Base-by-base conservation (phyloP, 176 grass and related monocot genomes). In the Pontederia crassipes region DNA sequence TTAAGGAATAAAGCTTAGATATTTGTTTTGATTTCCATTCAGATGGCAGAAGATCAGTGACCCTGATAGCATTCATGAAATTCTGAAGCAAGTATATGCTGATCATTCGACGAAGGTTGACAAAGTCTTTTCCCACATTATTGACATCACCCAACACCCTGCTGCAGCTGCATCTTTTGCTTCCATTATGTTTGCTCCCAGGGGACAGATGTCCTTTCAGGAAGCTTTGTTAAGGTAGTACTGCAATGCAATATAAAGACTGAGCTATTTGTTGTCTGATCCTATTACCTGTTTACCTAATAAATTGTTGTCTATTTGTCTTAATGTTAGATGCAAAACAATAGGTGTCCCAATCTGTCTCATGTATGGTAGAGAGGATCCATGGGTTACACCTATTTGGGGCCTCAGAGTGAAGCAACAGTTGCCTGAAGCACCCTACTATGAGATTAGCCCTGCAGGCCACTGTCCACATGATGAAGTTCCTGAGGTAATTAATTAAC, bases 381-480 rank as follows among this genome's bases (percentile, higher is more conserved):
- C 93, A 24, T 98, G 93, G 93, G 88, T 98, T 72, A 79, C 56
- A 71, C 93, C 93, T 24, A 71, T 92, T 68, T 98, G 87, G 87
- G 87, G 81, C 51, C 71, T 82, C 64, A 84, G 85, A 79, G 79
- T 92, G 13, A 98, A 98, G 73, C 72, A 64, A 16, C 87, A 92
- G 60, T 79, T 97, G 18, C 87, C 87, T 8, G 78, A 83, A 69
- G 84, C 78, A 59, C 87, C 87, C 45, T 98, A 98, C 78, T 98
- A 98, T 16, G 81, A 98, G 86, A 98, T 98, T 58, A 85, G 81
- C 74, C 87, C 93, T 16, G 93, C 93, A 15, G 93, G 84, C 68
- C 93, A 92, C 71, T 98, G 93, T 78, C 93, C 93, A 26, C 93
- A 98, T 16, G 93, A 98, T 50, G 93, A 98, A 70, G 93, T 98